phyloP scores from a whole-genome alignment of 139 green algal species.

The Pleodorina starrii region DNA sequence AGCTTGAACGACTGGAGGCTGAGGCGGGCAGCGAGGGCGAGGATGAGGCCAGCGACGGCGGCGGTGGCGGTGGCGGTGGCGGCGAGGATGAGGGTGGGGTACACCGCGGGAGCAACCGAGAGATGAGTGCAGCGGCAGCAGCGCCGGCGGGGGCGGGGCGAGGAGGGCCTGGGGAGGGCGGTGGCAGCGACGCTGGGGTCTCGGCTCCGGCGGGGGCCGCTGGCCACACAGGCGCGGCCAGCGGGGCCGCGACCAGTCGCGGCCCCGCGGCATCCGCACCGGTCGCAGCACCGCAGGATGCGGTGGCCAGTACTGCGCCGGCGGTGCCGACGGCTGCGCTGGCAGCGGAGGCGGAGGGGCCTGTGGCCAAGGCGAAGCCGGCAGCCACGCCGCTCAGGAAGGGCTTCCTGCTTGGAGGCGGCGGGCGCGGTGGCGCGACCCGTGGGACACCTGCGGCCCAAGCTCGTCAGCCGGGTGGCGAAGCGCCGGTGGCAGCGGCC shows the following conservation, averaged over 20 bases:
- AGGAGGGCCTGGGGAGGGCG: too few species aligned
- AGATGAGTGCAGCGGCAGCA: neutral
- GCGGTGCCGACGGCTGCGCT: neutral
- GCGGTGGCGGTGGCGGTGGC: conserved; percentile 16
- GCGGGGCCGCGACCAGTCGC: too few species aligned
- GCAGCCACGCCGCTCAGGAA: conserved; percentile 45
- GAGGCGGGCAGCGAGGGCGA: neutral
- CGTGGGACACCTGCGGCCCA: neutral
- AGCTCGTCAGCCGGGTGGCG: too few species aligned
- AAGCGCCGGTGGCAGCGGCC: neutral
- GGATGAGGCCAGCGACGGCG: conserved; percentile 8
- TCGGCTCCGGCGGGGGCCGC: too few species aligned
- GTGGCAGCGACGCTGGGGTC: neutral
- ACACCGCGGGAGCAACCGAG: neutral
- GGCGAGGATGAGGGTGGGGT: neutral
- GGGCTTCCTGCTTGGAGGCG: conserved; percentile 43
- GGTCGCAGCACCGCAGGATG: neutral
- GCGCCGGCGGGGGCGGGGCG: too few species aligned
- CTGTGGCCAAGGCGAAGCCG: neutral
- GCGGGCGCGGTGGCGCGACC: neutral
- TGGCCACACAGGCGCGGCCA: too few species aligned
- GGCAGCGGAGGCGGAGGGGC: neutral
- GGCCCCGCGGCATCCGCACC: too few species aligned
- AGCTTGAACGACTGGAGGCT: conserved; percentile 53
- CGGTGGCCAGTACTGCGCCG: neutral